A percentile compares a stretch with the other conserved stretches of the same genome.
phyloP scores from a whole-genome alignment of 805 yeast species.

The Teunomyces barrocoloradensis region DNA sequence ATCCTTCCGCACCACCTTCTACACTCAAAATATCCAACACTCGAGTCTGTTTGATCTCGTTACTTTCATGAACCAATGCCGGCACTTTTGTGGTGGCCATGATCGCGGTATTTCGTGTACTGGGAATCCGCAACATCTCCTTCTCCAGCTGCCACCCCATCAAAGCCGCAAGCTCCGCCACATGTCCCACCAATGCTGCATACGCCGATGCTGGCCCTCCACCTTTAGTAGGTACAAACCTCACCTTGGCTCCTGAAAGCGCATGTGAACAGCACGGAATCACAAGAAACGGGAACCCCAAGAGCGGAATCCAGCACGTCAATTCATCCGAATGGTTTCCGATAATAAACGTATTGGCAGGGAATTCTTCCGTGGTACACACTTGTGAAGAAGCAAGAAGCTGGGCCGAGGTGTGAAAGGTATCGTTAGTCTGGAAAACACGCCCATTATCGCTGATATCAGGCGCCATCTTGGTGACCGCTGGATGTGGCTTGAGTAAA shows the following conservation, averaged over 20 bases:
- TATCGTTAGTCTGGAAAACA: slow-evolving; percentile 51
- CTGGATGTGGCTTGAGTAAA: slow-evolving; percentile 68
- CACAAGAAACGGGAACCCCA: slow-evolving; percentile 84
- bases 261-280: slow-evolving; percentile 96
- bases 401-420: slow-evolving; percentile 51
- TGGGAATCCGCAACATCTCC: slow-evolving; percentile 89
- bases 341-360: slow-evolving; percentile 71
- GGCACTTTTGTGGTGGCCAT: slow-evolving; percentile 55
- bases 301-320: slow-evolving; percentile 91
- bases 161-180: slow-evolving; percentile 58
- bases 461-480: slow-evolving; percentile 51
- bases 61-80: slow-evolving; percentile 20
- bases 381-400: slow-evolving; percentile 50
- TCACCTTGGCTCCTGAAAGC: slow-evolving; percentile 67
- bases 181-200: slow-evolving; percentile 84
- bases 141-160: slow-evolving; percentile 85
- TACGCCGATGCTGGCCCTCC: slow-evolving; percentile 55
- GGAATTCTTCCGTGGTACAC: slow-evolving; percentile 62
- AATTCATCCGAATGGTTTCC: slow-evolving; percentile 96
- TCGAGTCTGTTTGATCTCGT: slow-evolving; percentile 34
- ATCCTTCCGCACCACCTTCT: slow-evolving; percentile 89
- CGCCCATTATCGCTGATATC: slow-evolving; percentile 59
- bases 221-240: slow-evolving; percentile 52
- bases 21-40: slow-evolving; percentile 60
- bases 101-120: slow-evolving; percentile 89